A percentile compares a stretch with the other conserved stretches of the same genome.
Conservation (phyloP, 805 yeast genomes). For the Nakazawaea ishiwadae region DNA sequence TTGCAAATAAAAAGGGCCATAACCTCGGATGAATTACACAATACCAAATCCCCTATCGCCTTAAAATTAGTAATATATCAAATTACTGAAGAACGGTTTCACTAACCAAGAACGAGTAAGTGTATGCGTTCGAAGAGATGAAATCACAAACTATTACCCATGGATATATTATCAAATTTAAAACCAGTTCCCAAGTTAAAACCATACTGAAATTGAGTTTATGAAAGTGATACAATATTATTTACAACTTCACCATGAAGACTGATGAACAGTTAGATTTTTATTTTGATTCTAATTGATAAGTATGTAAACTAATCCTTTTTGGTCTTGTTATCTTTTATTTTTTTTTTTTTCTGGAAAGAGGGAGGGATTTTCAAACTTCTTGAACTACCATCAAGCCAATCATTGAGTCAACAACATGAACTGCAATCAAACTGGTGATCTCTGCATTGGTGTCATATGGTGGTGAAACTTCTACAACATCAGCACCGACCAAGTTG, state of each 20-base stretch:
- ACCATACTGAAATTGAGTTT: not conserved
- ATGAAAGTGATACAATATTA: no score
- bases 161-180: not conserved
- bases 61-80: no score
- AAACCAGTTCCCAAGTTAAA: not conserved
- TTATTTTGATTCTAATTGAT: no score
- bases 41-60: conserved; percentile 10
- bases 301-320: no score
- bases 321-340: no score
- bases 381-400: conserved; percentile 39
- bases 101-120: conserved; percentile 1
- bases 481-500: conserved; percentile 67
- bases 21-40: not conserved
- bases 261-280: no score
- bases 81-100: not conserved
- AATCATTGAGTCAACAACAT: conserved; percentile 48
- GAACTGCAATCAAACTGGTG: conserved; percentile 63
- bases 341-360: no score
- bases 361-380: not conserved
- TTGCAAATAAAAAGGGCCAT: conserved; percentile 11
- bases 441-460: conserved; percentile 56
- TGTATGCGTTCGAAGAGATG: not conserved
- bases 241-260: no score
- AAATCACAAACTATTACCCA: not conserved
- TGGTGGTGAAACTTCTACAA: conserved; percentile 71